Conservation (phyloP, 2,329 filamentous ascomycete genomes). For the Lomentospora prolificans region DNA sequence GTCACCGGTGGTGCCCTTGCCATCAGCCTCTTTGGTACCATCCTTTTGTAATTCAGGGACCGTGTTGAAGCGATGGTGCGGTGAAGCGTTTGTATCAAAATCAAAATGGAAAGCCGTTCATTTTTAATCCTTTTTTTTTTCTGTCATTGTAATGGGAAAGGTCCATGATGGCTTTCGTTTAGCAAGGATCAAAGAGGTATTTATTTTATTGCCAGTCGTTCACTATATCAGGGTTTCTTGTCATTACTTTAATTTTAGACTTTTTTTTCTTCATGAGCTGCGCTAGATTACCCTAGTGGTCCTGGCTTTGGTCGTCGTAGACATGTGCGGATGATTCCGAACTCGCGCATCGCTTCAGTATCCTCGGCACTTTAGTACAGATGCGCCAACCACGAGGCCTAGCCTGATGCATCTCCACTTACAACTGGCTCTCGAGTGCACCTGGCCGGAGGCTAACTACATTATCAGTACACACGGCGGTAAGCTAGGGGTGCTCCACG, state of each 20-base stretch:
- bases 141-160: neutral
- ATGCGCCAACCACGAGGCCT: neutral
- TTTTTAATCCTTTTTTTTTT: neutral
- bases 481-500: no score
- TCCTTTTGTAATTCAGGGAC: conserved; percentile 28
- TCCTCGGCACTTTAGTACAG: neutral
- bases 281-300: no score
- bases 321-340: neutral
- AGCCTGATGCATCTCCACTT: neutral
- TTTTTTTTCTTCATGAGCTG: neutral
- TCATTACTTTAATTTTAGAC: neutral
- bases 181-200: neutral
- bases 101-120: neutral
- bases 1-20: conserved; percentile 24
- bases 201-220: neutral
- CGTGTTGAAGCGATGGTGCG: neutral
- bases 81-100: neutral
- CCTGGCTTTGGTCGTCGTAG: no score
- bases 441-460: no score
- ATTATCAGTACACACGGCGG: neutral
- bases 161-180: neutral
- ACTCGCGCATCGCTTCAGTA: neutral
- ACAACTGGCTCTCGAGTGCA: no score
- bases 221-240: neutral
- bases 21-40: conserved; percentile 28